phyloP scores from a whole-genome alignment of 805 yeast species.

The Candida multigemmis region DNA sequence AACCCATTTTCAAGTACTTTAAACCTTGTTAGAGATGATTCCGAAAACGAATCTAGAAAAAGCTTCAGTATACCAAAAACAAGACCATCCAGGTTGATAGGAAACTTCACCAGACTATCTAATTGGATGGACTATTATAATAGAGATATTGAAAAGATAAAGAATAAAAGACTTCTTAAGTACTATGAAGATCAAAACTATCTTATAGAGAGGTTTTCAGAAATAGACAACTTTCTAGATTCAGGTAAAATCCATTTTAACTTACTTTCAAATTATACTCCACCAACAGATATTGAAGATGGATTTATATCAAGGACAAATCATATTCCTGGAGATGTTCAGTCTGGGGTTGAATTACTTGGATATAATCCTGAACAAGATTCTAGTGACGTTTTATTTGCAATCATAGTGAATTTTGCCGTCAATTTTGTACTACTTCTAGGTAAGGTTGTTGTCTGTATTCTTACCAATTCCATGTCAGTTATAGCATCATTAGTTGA shows the following conservation, averaged over 20 bases:
- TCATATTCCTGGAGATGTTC: background rate
- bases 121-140: conserved; percentile 18
- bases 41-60: no score
- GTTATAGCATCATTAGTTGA: conserved; percentile 73
- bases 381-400: conserved; percentile 38
- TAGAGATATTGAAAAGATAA: conserved; percentile 9
- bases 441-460: conserved; percentile 52
- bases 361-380: conserved; percentile 39
- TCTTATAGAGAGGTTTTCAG: conserved; percentile 44
- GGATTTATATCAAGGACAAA: conserved; percentile 2
- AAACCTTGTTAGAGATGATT: no score
- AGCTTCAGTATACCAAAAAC: no score
- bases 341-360: conserved; percentile 20
- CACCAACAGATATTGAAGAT: conserved; percentile 3
- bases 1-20: no score
- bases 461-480: conserved; percentile 64
- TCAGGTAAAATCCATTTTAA: conserved; percentile 55
- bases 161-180: conserved; percentile 17
- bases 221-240: conserved; percentile 59
- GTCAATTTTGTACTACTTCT: conserved; percentile 49
- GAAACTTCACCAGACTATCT: conserved; percentile 17
- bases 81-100: conserved; percentile 27
- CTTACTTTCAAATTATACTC: conserved; percentile 52
- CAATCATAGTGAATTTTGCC: conserved; percentile 56
- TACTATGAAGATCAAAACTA: conserved; percentile 56